Base-by-base conservation (phyloP, 805 yeast genomes). In the Lipomyces starkeyi region DNA sequence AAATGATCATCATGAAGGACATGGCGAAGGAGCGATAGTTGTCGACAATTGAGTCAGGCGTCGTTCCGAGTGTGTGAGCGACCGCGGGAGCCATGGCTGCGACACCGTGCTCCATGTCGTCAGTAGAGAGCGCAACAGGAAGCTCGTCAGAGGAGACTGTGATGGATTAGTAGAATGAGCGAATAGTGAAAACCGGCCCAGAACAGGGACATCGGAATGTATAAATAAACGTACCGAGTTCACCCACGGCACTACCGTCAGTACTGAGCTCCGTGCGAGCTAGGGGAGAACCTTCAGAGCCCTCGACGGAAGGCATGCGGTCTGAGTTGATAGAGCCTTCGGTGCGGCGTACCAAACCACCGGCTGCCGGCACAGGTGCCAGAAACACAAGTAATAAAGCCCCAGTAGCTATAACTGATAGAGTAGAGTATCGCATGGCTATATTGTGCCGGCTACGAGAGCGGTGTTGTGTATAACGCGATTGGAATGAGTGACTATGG, bases 1-100 rank as follows among this genome's bases (percentile, higher is more conserved):
- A 91, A 40, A 91, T 81, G 76, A 95, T 95, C 99, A 95, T 95
- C 17, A 94, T 86, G 43, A 88, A 81, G 1, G 98, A 86, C 88
- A 94, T 87, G 67, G 91, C 74, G 73, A 95, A 89, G 20, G 68
- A 62, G 60, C 61, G 59, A 62, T 63, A 66, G 53, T 54, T 47
- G 25, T 59, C 70, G 32, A 47, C 35, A 47, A 68, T 57, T 25
- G 34, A 20, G 40, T 61, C 68, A 40, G 66, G 35, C 32, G 68
- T 54, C 14, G 68, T 68, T 60, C 68, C 68, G 58, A 68, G 29
- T 8, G 68, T 52, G n/a, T 27, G 22, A 7, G 71, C 68, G 52
- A 68, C 59, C n/a, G 63, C 59, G 13, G 71, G 71, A 35, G 71
- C 58, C 53, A 62, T 62, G 57, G 68, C 56, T 40, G 59, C 66